These are phyloP conservation scores for Candida mesenterica DNA, from an alignment of 1,139 yeast species.

Conservation along the genomic window DNA sequence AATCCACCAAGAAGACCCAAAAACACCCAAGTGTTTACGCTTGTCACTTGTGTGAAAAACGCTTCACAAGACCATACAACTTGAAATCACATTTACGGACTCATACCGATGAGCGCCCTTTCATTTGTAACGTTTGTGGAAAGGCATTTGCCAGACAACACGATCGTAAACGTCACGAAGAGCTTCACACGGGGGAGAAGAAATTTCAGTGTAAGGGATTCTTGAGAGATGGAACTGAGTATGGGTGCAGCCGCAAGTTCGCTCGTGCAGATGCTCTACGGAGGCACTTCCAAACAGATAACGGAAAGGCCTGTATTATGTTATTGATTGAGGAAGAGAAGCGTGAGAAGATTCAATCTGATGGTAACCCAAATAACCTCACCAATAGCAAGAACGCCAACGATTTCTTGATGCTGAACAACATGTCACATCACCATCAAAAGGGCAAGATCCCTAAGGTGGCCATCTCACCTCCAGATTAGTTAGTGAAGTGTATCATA, in stretches of 20 bases:
- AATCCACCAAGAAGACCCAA: slow-evolving; percentile 55
- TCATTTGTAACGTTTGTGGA: slow-evolving; percentile 80
- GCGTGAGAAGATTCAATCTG: slow-evolving; percentile 22
- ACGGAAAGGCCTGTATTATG: slow-evolving; percentile 81
- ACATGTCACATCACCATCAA: slow-evolving; percentile 4
- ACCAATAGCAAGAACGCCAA: slow-evolving; percentile 11
- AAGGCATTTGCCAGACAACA: slow-evolving; percentile 96
- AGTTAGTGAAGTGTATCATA: background rate
- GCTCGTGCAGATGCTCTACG: slow-evolving; percentile 96
- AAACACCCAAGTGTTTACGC: slow-evolving; percentile 79
- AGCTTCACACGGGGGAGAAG: slow-evolving; percentile 87
- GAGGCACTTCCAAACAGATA: slow-evolving; percentile 91
- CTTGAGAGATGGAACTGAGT: slow-evolving; percentile 58
- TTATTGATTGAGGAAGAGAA: slow-evolving; percentile 71
- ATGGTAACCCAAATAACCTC: slow-evolving; percentile 10
- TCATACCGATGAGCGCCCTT: slow-evolving; percentile 94
- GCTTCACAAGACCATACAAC: slow-evolving; percentile 90
- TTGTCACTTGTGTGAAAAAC: slow-evolving; percentile 81
- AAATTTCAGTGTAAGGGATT: slow-evolving; percentile 80
- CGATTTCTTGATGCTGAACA: slow-evolving; percentile 9
- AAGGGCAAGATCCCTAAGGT: slow-evolving; percentile 25
- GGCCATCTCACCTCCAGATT: slow-evolving; percentile 40
- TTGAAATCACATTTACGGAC: slow-evolving; percentile 88
- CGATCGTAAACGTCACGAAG: slow-evolving; percentile 92
- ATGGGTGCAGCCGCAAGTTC: slow-evolving; percentile 94